These are phyloP conservation scores for Aspergillus felis DNA, from an alignment of 2,329 filamentous ascomycete species.

Conservation along the genomic window DNA sequence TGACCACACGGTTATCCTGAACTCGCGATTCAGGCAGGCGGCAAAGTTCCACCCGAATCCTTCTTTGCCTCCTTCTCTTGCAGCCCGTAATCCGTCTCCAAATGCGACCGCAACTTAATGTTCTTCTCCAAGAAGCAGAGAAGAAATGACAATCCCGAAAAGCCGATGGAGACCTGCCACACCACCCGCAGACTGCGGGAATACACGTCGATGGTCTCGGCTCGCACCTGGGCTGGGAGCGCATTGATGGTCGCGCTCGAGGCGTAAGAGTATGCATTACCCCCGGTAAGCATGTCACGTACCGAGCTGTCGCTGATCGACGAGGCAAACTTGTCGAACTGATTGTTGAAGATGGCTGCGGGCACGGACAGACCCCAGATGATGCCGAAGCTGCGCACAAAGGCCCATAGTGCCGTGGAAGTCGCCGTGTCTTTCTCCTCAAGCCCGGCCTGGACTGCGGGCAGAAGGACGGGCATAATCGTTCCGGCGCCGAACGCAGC, in stretches of 20 bases:
- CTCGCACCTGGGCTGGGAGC: neutral
- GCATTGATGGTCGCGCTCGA: neutral
- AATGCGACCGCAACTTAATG: conserved; percentile 33
- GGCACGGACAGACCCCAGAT: conserved; percentile 4
- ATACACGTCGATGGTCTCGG: conserved; percentile 21
- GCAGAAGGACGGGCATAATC: conserved; percentile 39
- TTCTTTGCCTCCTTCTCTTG: conserved; percentile 20
- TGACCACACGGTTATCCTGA: no score
- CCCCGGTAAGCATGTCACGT: neutral
- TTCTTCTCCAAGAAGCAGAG: conserved; percentile 34
- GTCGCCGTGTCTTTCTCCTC: neutral
- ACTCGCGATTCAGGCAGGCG: no score
- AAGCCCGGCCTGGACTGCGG: conserved; percentile 40
- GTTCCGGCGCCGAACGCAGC: conserved; percentile 42
- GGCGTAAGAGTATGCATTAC: neutral
- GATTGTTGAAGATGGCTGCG: conserved; percentile 2
- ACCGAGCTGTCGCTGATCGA: neutral
- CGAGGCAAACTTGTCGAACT: neutral
- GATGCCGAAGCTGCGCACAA: conserved; percentile 2
- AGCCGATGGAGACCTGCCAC: conserved; percentile 34
- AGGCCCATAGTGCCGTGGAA: neutral
- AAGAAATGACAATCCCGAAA: conserved; percentile 31
- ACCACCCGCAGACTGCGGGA: conserved; percentile 29
- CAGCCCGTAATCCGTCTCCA: conserved; percentile 41
- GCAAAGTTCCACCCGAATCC: no score